These are phyloP conservation scores for Ceratocystis lukuohia DNA, from an alignment of 2,329 filamentous ascomycete genomes.

Conservation along the genomic window DNA sequence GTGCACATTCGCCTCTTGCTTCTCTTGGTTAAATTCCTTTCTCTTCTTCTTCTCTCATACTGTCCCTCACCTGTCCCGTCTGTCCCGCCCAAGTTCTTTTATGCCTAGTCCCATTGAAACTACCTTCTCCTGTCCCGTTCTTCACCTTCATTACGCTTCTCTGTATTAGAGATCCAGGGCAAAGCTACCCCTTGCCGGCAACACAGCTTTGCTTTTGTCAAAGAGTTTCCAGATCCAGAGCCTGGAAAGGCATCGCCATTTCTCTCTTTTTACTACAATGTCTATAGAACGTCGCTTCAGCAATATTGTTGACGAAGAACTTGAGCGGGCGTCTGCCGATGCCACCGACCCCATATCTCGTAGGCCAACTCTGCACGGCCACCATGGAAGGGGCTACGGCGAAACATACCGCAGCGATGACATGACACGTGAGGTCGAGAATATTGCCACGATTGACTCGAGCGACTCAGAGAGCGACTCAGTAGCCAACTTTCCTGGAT, in stretches of 20 bases:
- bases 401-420: slow-evolving; percentile 37
- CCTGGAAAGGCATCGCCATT: neutral
- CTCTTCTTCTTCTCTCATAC: neutral
- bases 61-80: neutral
- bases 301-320: slow-evolving; percentile 23
- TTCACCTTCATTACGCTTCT: too few species aligned
- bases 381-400: slow-evolving; percentile 28
- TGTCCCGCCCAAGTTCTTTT: neutral
- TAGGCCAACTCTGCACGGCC: slow-evolving; percentile 24
- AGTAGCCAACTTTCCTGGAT: slow-evolving; percentile 36
- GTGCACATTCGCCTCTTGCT: neutral
- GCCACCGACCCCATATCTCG: slow-evolving; percentile 23
- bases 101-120: neutral
- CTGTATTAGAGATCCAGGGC: too few species aligned
- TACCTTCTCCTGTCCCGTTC: too few species aligned
- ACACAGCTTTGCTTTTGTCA: neutral
- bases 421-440: neutral
- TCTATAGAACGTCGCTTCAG: neutral
- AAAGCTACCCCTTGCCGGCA: too few species aligned
- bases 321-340: slow-evolving; percentile 17
- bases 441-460: slow-evolving; percentile 33
- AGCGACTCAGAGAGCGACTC: slow-evolving; percentile 27
- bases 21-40: neutral
- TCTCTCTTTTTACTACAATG: neutral
- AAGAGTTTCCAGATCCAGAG: neutral